phyloP scores from a whole-genome alignment of 2,329 filamentous ascomycete genomes.

The Amauroascus niger region DNA sequence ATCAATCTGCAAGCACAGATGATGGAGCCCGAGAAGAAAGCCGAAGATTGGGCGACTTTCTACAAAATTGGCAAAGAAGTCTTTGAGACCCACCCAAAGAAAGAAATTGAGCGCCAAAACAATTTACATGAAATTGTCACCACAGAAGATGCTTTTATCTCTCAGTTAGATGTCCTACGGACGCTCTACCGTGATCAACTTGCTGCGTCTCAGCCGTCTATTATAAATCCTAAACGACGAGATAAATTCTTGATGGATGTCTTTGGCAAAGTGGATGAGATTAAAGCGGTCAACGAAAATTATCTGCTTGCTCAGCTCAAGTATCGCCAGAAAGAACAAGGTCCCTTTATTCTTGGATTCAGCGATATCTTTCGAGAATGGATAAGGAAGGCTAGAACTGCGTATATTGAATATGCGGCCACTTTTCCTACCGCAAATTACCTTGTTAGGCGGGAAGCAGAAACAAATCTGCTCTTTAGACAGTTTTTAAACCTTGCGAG shows the following conservation, averaged over 20 bases:
- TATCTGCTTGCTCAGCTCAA: slow-evolving; percentile 87
- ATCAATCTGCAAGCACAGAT: slow-evolving; percentile 71
- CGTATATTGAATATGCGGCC: slow-evolving; percentile 86
- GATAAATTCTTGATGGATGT: slow-evolving; percentile 73
- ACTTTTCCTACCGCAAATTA: slow-evolving; percentile 77
- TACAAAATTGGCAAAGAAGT: slow-evolving; percentile 74
- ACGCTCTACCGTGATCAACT: slow-evolving; percentile 79
- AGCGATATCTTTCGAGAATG: slow-evolving; percentile 97
- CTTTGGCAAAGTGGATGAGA: slow-evolving; percentile 81
- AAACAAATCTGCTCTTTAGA: slow-evolving; percentile 75
- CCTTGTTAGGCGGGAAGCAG: slow-evolving; percentile 71
- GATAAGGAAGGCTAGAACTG: slow-evolving; percentile 83
- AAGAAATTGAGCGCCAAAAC: slow-evolving; percentile 88
- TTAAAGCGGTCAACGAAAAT: slow-evolving; percentile 86
- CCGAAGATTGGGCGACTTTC: slow-evolving; percentile 80
- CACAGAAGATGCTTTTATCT: slow-evolving; percentile 84
- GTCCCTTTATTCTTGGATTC: slow-evolving; percentile 86
- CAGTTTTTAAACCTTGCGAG: slow-evolving; percentile 74
- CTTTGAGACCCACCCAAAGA: slow-evolving; percentile 61
- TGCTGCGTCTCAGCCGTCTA: slow-evolving; percentile 59
- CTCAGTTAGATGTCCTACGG: slow-evolving; percentile 75
- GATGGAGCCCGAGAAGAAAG: slow-evolving; percentile 57
- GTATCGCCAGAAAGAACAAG: slow-evolving; percentile 92
- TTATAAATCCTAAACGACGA: slow-evolving; percentile 68
- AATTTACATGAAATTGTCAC: slow-evolving; percentile 92